Base-by-base conservation (phyloP, 1,139 yeast species). In the Pichia sp. region DNA sequence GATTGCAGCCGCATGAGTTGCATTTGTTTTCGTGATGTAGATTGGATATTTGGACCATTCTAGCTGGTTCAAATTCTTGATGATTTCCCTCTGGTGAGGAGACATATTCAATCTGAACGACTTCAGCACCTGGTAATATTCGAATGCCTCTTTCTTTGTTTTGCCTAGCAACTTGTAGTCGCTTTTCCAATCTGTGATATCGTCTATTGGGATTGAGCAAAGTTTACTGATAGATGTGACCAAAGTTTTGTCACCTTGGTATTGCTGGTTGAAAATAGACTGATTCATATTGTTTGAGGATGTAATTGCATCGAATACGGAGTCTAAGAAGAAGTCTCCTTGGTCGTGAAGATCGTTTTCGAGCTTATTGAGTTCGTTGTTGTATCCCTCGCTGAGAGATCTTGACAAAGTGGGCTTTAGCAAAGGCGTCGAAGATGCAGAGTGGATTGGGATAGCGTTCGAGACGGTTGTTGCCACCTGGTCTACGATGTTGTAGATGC, bases 1-100 rank as follows among this genome's bases (percentile, higher is more conserved):
- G 56, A 89, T 86, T 1, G 89, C 85, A 1, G 93, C 95, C 1
- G 96, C 90, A 65, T 89, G 96, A 0, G 95, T 78, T 50, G 83
- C 79, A 52, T 76, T 76, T 4, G 93, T 84, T 38, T 78, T 72
- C 47, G 85, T 76, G 53, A 89, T 85, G 57, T 86, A 76, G 32
- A 88, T 77, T 0, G 95, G 95, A 64, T 67, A 85, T 67, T 87
- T 89, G 38, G 73, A 69, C 96, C 96, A 89, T 2, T 70, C 64
- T 13, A 88, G 68, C 1, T 69, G 61, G 67, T 88, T 87, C 65
- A 89, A 74, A 57, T 77, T 76, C 30, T 71, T 71, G 45, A 87
- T 77, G 52, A 87, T 85, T 34, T 68, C 72, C 47, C 70, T 62
- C 66, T 89, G 95, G 23, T 66, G 59, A 1, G 62, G 59, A 5